phyloP scores from a whole-genome alignment of 306 rosid genomes.

The Benincasa hispida region DNA sequence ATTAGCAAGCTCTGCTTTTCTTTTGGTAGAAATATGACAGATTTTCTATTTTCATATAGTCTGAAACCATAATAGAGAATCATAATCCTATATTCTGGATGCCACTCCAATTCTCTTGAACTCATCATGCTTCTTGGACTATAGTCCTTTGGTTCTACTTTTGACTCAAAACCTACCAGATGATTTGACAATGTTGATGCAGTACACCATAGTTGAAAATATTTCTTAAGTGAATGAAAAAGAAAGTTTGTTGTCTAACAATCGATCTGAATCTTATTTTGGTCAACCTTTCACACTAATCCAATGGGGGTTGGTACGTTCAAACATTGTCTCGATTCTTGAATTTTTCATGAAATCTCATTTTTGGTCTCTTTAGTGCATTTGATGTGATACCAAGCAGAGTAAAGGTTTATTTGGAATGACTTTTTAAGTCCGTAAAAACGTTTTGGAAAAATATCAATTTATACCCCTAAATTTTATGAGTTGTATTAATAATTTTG shows the following conservation, averaged over 20 bases:
- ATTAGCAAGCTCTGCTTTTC: not conserved
- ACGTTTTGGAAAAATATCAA: too few species aligned
- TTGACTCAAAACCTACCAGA: not conserved
- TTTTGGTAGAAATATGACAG: not conserved
- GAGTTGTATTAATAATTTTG: too few species aligned
- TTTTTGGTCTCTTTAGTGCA: not conserved
- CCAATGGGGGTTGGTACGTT: not conserved
- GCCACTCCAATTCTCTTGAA: not conserved
- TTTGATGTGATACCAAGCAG: not conserved
- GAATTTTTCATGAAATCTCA: not conserved
- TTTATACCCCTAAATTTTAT: too few species aligned
- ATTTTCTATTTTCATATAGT: not conserved
- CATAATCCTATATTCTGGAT: not conserved
- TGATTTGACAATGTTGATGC: not conserved
- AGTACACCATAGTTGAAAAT: constrained; percentile 2
- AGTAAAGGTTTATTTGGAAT: too few species aligned
- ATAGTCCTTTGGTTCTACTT: not conserved
- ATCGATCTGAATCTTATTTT: not conserved
- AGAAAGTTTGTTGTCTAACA: not conserved
- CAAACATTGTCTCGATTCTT: not conserved
- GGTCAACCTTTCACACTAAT: not conserved
- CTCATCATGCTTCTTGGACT: not conserved
- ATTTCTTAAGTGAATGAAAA: not conserved
- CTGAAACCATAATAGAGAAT: not conserved
- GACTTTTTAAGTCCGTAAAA: not conserved